phyloP scores from a whole-genome alignment of 768 basidiomycete species.

The Nevesoporus exiguus region DNA sequence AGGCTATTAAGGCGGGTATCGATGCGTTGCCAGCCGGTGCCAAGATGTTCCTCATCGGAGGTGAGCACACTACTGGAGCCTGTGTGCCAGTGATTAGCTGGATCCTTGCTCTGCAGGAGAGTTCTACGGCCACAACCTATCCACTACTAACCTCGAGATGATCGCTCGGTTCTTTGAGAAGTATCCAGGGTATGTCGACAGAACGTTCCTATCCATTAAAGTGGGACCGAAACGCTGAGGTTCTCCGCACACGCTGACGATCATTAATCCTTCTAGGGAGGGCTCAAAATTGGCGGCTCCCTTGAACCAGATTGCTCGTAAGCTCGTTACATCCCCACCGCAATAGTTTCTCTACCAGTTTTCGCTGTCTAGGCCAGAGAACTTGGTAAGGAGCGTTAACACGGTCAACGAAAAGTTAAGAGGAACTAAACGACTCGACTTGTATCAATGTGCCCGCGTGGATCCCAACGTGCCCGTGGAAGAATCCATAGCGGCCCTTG shows the following conservation, averaged over 20 bases:
- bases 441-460: slow-evolving; percentile 52
- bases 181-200: slow-evolving; percentile 35
- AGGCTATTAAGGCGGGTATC: slow-evolving; percentile 49
- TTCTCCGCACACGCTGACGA: background rate
- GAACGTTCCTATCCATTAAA: slow-evolving; percentile 36
- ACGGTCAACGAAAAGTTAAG: slow-evolving; percentile 44
- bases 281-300: background rate
- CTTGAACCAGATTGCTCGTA: slow-evolving; percentile 27
- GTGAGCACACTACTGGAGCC: slow-evolving; percentile 24
- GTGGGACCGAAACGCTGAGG: slow-evolving; percentile 4
- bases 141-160: slow-evolving; percentile 46
- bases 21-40: slow-evolving; percentile 39
- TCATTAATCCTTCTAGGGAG: slow-evolving; percentile 11
- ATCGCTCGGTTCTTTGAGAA: slow-evolving; percentile 48
- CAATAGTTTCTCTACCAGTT: background rate
- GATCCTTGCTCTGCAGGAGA: slow-evolving; percentile 44
- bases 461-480: slow-evolving; percentile 45
- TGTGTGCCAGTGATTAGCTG: too few relatives aligned
- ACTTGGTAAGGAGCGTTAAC: slow-evolving; percentile 44
- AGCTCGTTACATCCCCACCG: slow-evolving; percentile 1
- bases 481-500: slow-evolving; percentile 42
- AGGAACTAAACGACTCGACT: slow-evolving; percentile 52
- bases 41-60: slow-evolving; percentile 52
- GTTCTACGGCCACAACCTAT: slow-evolving; percentile 50
- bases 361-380: slow-evolving; percentile 27